Percentiles rank a stretch among this genome's conserved stretches.
phyloP scores from a whole-genome alignment of 1,139 yeast species.

The Scheffersomyces titani region DNA sequence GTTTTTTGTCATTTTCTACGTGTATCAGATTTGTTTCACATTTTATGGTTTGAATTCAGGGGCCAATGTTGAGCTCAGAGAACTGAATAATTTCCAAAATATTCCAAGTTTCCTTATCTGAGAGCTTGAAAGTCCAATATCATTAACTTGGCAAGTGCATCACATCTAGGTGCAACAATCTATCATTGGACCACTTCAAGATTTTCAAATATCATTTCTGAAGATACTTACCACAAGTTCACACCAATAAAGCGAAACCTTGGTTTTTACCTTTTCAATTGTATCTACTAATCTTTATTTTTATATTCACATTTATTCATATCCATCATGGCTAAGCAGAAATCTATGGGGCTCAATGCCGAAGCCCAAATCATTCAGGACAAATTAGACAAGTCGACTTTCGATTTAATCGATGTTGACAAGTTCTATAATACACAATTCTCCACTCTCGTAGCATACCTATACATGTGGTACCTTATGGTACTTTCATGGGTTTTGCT shows the following conservation, averaged over 20 bases:
- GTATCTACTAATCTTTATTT: neutral
- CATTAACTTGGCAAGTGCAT: neutral
- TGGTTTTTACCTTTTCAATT: neutral
- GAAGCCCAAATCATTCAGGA: slow-evolving; percentile 28
- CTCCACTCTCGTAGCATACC: slow-evolving; percentile 56
- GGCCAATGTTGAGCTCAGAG: neutral
- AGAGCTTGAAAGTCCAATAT: neutral
- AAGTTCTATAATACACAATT: slow-evolving; percentile 56
- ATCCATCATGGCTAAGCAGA: neutral
- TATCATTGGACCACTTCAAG: neutral
- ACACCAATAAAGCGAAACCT: neutral
- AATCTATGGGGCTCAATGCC: slow-evolving; percentile 11
- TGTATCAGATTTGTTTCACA: neutral
- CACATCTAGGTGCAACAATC: neutral
- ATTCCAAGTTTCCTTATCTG: neutral
- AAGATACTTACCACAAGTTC: neutral
- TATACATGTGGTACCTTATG: slow-evolving; percentile 52
- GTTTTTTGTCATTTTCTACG: neutral
- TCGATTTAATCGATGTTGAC: slow-evolving; percentile 41
- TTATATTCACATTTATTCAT: neutral
- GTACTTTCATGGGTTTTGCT: slow-evolving; percentile 59
- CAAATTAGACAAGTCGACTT: slow-evolving; percentile 42
- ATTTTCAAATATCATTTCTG: neutral
- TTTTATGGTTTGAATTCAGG: neutral
- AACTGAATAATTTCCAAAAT: neutral